Evolutionary conservation across 495 filamentous ascomycete genomes (phyloP).

Genomic region (Xeromyces bisporus): DNA sequence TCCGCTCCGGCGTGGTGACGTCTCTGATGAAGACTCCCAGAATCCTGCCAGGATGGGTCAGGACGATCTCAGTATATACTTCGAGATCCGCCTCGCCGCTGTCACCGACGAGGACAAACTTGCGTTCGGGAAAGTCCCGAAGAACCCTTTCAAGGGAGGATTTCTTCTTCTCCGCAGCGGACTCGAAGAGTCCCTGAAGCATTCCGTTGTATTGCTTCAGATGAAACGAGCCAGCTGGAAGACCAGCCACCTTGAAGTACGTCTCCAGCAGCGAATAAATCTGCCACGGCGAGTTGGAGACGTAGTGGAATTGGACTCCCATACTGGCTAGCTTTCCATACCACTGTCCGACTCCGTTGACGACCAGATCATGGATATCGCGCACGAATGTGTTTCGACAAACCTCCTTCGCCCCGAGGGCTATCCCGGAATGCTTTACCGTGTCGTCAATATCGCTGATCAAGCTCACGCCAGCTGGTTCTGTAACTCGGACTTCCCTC

Average conservation of each 20-base stretch:
- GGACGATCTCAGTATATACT: conserved; percentile 85
- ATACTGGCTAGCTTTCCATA: conserved; percentile 56
- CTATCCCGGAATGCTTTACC: conserved; percentile 87
- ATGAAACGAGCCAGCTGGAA: conserved; percentile 81
- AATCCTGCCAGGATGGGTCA: conserved; percentile 67
- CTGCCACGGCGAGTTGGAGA: conserved; percentile 93
- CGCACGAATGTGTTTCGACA: conserved; percentile 90
- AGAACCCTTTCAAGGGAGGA: conserved; percentile 69
- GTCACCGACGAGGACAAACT: conserved; percentile 84
- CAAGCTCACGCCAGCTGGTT: conserved; percentile 69
- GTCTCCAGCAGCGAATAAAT: conserved; percentile 73
- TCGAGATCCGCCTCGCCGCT: conserved; percentile 94
- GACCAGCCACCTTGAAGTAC: conserved; percentile 61
- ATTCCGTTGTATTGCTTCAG: conserved; percentile 91
- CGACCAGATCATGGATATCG: conserved; percentile 59
- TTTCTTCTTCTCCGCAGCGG: conserved; percentile 87
- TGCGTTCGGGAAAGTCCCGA: conserved; percentile 73
- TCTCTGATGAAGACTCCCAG: conserved; percentile 85
- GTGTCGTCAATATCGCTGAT: conserved; percentile 99
- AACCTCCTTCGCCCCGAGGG: conserved; percentile 72
- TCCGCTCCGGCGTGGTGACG: conserved; percentile 57
- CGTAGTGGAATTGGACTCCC: conserved; percentile 80
- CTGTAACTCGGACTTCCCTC: conserved; percentile 56
- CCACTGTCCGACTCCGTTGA: conserved; percentile 82
- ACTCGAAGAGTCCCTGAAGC: conserved; percentile 95